Evolutionary conservation across 1,139 yeast genomes (phyloP).

Genomic region (Geotrichum citri-aurantii): DNA sequence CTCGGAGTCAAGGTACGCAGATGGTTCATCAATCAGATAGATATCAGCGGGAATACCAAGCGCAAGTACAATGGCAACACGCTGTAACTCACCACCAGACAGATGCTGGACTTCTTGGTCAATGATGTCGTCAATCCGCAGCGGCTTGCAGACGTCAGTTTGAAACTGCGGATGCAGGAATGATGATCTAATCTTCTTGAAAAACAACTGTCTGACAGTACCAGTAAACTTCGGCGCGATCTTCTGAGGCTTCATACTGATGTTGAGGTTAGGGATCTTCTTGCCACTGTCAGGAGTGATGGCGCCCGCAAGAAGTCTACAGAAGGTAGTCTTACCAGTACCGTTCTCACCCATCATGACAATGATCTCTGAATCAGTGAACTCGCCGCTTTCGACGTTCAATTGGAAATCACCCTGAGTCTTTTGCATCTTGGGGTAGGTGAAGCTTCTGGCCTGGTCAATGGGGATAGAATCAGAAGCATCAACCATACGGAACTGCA

Average conservation of each 20-base stretch:
- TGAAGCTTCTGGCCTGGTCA: conserved; percentile 73
- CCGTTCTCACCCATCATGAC: conserved; percentile 99
- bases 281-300: conserved; percentile 75
- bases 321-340: conserved; percentile 97
- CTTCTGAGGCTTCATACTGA: conserved; percentile 97
- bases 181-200: conserved; percentile 90
- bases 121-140: conserved; percentile 85
- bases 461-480: conserved; percentile 60
- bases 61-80: conserved; percentile 95
- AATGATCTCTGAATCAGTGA: conserved; percentile 91
- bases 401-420: conserved; percentile 95
- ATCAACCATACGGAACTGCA: conserved; percentile 91
- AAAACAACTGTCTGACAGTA: conserved; percentile 94
- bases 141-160: conserved; percentile 94
- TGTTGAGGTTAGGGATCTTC: conserved; percentile 79
- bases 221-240: conserved; percentile 98
- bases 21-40: conserved; percentile 95
- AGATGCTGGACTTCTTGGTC: conserved; percentile 96
- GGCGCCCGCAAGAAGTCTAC: conserved; percentile 91
- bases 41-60: conserved; percentile 94
- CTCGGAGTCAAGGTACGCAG: conserved; percentile 97
- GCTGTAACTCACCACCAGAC: conserved; percentile 99
- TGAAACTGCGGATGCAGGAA: conserved; percentile 97
- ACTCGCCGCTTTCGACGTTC: conserved; percentile 76
- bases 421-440: conserved; percentile 76